Evolutionary conservation across 2,329 filamentous ascomycete genomes (phyloP).

Genomic region (Dothistroma pini): DNA sequence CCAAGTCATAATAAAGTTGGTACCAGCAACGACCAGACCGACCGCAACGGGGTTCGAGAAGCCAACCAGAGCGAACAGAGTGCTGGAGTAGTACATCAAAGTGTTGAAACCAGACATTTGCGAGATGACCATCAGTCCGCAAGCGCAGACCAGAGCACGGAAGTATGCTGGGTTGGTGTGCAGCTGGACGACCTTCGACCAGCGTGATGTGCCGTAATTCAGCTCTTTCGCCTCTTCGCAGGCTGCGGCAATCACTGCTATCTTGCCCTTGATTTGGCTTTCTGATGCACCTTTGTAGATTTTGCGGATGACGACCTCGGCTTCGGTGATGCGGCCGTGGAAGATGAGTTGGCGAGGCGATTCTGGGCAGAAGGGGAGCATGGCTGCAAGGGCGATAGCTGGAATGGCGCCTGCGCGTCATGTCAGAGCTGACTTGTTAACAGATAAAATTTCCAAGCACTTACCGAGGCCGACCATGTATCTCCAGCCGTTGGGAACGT

Average conservation of each 20-base stretch:
- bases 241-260: slow-evolving; percentile 28
- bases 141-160: slow-evolving; percentile 39
- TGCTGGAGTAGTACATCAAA: slow-evolving; percentile 70
- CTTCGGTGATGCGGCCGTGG: slow-evolving; percentile 34
- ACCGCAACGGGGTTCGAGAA: slow-evolving; percentile 77
- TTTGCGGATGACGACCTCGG: slow-evolving; percentile 35
- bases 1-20: slow-evolving; percentile 78
- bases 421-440: background rate
- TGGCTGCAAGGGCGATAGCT: slow-evolving; percentile 35
- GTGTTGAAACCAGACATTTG: slow-evolving; percentile 60
- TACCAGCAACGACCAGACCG: slow-evolving; percentile 73
- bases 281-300: slow-evolving; percentile 32
- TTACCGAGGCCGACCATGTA: slow-evolving; percentile 34
- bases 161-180: slow-evolving; percentile 39
- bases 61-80: slow-evolving; percentile 56
- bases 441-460: background rate
- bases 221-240: slow-evolving; percentile 32
- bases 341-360: slow-evolving; percentile 40
- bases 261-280: slow-evolving; percentile 25
- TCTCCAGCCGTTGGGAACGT: slow-evolving; percentile 33
- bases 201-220: slow-evolving; percentile 31
- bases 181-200: slow-evolving; percentile 31
- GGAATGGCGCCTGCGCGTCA: slow-evolving; percentile 28
- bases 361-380: slow-evolving; percentile 37
- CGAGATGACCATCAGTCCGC: slow-evolving; percentile 40